Conservation (phyloP, 108 stramenopile species). For the Skeletonema potamos region DNA sequence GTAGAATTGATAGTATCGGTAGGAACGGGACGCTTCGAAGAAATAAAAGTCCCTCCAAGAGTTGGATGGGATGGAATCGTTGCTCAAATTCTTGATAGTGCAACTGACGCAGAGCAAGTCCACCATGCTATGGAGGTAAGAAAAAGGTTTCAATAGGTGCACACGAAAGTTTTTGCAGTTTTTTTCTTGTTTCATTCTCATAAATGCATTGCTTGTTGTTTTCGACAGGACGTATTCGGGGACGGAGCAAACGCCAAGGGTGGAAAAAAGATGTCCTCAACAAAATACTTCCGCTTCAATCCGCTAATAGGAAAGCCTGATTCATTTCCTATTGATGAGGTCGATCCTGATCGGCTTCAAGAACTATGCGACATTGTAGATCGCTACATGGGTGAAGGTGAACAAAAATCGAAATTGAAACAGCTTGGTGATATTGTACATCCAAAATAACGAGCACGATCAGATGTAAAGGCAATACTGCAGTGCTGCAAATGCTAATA, state of each 20-base stretch:
- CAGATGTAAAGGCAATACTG: neutral
- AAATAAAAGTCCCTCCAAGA: conserved; percentile 68
- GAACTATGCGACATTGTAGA: conserved; percentile 61
- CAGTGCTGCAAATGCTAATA: neutral
- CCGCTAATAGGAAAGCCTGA: conserved; percentile 67
- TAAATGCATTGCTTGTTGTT: neutral
- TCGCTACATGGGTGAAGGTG: conserved; percentile 70
- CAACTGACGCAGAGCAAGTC: conserved; percentile 70
- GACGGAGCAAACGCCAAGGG: conserved; percentile 51
- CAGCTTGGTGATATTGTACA: conserved; percentile 38
- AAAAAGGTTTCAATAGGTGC: neutral
- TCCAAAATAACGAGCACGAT: conserved; percentile 4
- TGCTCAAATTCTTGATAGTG: conserved; percentile 83
- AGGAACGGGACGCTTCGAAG: conserved; percentile 40
- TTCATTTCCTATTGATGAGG: conserved; percentile 69
- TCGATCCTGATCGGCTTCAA: conserved; percentile 64
- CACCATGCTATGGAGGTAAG: conserved; percentile 47
- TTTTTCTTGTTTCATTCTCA: neutral
- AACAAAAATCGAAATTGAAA: conserved; percentile 61
- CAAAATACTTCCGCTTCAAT: conserved; percentile 82
- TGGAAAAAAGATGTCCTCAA: conserved; percentile 48
- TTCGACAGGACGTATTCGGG: conserved; percentile 66
- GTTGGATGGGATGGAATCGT: conserved; percentile 91
- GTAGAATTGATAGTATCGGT: conserved; percentile 80
- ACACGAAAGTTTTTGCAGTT: neutral